Evolutionary conservation across 2,329 filamentous ascomycete species (phyloP), one percentile per base, ranked within the genome.

Genomic region (Pleoardoris graminearum): DNA sequence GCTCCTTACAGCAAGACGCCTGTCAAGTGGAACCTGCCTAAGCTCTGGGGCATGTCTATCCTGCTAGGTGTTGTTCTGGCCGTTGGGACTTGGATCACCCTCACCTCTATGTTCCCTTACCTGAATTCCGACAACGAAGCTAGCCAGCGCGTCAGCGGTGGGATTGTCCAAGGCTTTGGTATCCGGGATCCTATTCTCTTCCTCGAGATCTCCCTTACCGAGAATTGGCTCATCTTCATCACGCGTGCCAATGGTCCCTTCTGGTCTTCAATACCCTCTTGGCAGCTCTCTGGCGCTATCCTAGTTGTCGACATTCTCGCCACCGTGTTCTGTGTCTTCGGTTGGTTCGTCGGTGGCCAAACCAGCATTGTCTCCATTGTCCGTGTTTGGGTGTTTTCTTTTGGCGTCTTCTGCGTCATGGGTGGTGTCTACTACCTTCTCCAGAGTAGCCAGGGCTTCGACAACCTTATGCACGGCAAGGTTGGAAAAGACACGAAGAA

Each of bases 201-300:
- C 84, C 86, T 96, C 32, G 85, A 96, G 78, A 90, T 96, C 74
- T 90, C 89, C 11, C 84, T 96, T 49, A 92, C 91, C 55, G 90
- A 96, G 82, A 96, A 95, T 80, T 96, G 91, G 91, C 83, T 96
- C 47, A 96, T 96, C 77, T 95, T 96, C 81, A 93, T 96, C 78
- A 96, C 91, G 60, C 90, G 91, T 82, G 88, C 90, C 77, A 92
- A 92, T 76, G 90, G 91, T 68, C 90, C 90, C 49, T 93, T 95
- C 83, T 95, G 90, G 90, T 91, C 89, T 3, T 92, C 89, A 21
- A 84, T 91, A 53, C 91, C 91, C 54, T 95, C 90, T 55, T 92
- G 90, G 88, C 89, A 95, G 76, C 81, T 96, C 38, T 75, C 81
- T 50, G 86, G 86, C 57, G 91, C 91, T 59, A 91, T 96, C 60